phyloP scores from a whole-genome alignment of 345 rosid species.

The Turnera subulata region DNA sequence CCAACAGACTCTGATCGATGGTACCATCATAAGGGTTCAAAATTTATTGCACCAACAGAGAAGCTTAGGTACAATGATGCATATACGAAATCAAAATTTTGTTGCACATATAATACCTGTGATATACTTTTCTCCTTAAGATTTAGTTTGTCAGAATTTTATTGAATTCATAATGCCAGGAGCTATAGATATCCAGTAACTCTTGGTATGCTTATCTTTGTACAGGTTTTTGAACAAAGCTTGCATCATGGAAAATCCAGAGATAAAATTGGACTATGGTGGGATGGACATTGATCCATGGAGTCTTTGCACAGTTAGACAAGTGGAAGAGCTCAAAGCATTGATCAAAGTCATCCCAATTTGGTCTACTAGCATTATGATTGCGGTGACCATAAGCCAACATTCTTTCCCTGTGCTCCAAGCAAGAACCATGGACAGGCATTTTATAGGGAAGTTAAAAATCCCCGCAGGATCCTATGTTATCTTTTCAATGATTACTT shows the following conservation, averaged over 20 bases:
- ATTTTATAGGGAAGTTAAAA: slow-evolving; percentile 15
- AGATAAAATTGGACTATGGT: slow-evolving; percentile 30
- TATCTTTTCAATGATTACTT: slow-evolving; percentile 28
- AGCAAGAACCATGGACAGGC: slow-evolving; percentile 43
- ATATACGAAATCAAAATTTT: neutral
- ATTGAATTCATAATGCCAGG: too few species aligned
- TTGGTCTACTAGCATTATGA: slow-evolving; percentile 46
- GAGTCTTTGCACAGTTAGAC: slow-evolving; percentile 44
- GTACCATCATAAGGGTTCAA: slow-evolving; percentile 31
- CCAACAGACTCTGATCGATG: slow-evolving; percentile 14
- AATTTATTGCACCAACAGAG: slow-evolving; percentile 30
- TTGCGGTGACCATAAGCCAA: slow-evolving; percentile 43
- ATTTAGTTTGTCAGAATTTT: too few species aligned
- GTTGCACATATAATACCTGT: neutral
- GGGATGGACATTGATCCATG: slow-evolving; percentile 36
- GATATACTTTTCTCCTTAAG: too few species aligned
- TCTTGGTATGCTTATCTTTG: neutral
- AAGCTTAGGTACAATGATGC: slow-evolving; percentile 37
- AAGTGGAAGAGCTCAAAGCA: slow-evolving; percentile 59
- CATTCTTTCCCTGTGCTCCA: slow-evolving; percentile 41
- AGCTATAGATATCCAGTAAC: too few species aligned
- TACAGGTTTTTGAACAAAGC: slow-evolving; percentile 48
- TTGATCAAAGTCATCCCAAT: slow-evolving; percentile 47
- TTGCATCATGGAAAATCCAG: slow-evolving; percentile 36
- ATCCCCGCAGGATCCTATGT: slow-evolving; percentile 42